Conservation (phyloP, 2,329 filamentous ascomycete species). For the Davidsoniella neocaledoniae region DNA sequence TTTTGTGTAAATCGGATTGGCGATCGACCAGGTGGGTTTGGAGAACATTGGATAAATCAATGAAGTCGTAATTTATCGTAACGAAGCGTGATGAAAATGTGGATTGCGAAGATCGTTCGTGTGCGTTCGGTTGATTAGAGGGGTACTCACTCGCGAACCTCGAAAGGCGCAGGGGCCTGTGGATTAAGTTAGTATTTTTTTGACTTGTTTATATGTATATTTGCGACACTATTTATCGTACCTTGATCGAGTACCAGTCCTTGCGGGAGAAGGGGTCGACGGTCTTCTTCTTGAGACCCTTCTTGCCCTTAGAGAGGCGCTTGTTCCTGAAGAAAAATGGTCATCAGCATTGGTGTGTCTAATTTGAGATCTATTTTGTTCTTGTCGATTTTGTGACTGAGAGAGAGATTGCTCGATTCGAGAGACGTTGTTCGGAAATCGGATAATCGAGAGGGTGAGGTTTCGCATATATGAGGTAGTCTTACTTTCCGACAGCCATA, state of each 20-base stretch:
- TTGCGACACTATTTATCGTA: slow-evolving; percentile 23
- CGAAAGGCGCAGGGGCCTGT: slow-evolving; percentile 87
- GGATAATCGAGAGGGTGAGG: slow-evolving; percentile 1
- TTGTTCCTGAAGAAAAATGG: slow-evolving; percentile 58
- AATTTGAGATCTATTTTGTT: not conserved
- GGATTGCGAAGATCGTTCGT: not conserved
- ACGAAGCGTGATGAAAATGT: not conserved
- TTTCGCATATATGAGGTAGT: slow-evolving; percentile 8
- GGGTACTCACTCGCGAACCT: slow-evolving; percentile 75
- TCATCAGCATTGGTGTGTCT: slow-evolving; percentile 14
- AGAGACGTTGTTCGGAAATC: not conserved
- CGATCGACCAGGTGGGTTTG: not conserved
- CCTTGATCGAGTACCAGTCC: slow-evolving; percentile 98
- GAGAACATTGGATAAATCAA: not conserved
- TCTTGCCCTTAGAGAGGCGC: slow-evolving; percentile 99
- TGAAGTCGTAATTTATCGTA: not conserved
- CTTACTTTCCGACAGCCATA: slow-evolving; percentile 46
- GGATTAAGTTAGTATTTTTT: slow-evolving; percentile 16
- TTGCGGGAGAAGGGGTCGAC: slow-evolving; percentile 95
- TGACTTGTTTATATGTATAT: not conserved
- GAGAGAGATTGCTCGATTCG: not conserved
- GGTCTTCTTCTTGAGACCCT: slow-evolving; percentile 99
- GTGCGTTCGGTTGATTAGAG: slow-evolving; percentile 2
- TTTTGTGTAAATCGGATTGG: not conserved
- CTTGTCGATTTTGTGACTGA: not conserved